A percentile compares a stretch with the other conserved stretches of the same genome.
Evolutionary conservation across 441 rosid genomes (phyloP).

Genomic region (Gossypium davidsonii): DNA sequence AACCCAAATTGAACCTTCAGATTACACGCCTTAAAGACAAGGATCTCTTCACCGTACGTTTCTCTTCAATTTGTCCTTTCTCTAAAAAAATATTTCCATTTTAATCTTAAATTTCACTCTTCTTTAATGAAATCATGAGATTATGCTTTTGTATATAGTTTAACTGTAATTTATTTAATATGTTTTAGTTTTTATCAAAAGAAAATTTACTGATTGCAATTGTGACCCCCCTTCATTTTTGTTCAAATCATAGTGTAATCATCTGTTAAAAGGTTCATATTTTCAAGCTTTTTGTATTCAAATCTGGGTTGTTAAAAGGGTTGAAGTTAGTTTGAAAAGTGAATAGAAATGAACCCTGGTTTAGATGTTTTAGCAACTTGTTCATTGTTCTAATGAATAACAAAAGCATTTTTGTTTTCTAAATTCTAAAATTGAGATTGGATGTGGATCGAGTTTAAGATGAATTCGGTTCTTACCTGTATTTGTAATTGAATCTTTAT

Average conservation of each 20-base stretch:
- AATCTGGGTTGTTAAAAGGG: background rate
- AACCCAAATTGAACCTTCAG: conserved; percentile 57
- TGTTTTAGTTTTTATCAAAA: background rate
- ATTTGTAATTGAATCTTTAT: background rate
- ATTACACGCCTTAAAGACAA: conserved; percentile 52
- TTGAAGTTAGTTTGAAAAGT: background rate
- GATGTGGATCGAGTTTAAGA: background rate
- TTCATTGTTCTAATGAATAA: background rate
- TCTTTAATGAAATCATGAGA: background rate
- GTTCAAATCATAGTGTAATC: background rate
- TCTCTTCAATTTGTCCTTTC: background rate
- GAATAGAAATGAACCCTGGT: background rate
- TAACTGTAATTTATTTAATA: background rate
- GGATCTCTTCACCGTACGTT: conserved; percentile 80
- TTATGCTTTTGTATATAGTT: background rate
- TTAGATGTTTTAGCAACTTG: conserved; percentile 1
- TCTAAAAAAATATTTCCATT: background rate
- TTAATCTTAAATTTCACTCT: background rate
- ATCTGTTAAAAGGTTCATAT: background rate
- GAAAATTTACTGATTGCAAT: background rate
- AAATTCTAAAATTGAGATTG: background rate
- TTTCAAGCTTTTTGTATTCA: background rate
- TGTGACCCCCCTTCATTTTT: background rate
- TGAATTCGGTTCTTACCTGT: background rate
- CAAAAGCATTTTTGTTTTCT: background rate